phyloP scores from a whole-genome alignment of 305 asterid genomes.

The Galium porrigens region DNA sequence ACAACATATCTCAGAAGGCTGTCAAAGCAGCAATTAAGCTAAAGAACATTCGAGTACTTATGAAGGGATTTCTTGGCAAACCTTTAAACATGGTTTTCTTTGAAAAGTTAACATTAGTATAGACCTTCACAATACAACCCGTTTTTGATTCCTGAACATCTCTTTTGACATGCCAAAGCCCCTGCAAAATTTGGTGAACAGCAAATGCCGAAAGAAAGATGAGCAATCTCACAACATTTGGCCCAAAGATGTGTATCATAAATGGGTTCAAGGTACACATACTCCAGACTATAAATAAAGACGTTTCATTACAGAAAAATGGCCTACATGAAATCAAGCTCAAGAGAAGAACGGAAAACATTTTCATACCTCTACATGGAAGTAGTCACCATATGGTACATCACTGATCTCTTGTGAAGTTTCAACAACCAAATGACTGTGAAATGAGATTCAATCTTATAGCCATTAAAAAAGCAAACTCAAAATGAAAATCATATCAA shows the following conservation, averaged over 20 bases:
- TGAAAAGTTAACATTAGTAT: slow-evolving; percentile 59
- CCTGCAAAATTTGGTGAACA: slow-evolving; percentile 31
- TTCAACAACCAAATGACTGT: slow-evolving; percentile 67
- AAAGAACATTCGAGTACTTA: neutral
- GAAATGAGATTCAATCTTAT: slow-evolving; percentile 10
- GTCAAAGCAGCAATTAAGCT: slow-evolving; percentile 6
- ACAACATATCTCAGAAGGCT: slow-evolving; percentile 4
- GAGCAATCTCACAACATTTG: neutral
- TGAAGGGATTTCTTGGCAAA: slow-evolving; percentile 15
- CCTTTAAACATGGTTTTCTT: slow-evolving; percentile 93
- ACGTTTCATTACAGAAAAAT: neutral
- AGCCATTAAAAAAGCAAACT: neutral
- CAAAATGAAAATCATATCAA: neutral
- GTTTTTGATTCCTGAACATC: slow-evolving; percentile 32
- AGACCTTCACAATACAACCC: slow-evolving; percentile 58
- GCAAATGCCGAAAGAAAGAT: slow-evolving; percentile 9
- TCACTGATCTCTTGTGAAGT: slow-evolving; percentile 68
- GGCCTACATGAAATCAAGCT: slow-evolving; percentile 2
- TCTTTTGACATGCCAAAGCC: slow-evolving; percentile 66
- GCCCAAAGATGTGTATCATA: neutral
- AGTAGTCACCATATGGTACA: slow-evolving; percentile 87
- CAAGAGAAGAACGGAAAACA: slow-evolving; percentile 11
- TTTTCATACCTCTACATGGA: slow-evolving; percentile 68
- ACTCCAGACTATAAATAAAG: neutral
- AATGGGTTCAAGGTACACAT: neutral